These are phyloP conservation scores for Anaeromyces robustus DNA, from an alignment of 192 early-diverging fungal species.

Conservation along the genomic window DNA sequence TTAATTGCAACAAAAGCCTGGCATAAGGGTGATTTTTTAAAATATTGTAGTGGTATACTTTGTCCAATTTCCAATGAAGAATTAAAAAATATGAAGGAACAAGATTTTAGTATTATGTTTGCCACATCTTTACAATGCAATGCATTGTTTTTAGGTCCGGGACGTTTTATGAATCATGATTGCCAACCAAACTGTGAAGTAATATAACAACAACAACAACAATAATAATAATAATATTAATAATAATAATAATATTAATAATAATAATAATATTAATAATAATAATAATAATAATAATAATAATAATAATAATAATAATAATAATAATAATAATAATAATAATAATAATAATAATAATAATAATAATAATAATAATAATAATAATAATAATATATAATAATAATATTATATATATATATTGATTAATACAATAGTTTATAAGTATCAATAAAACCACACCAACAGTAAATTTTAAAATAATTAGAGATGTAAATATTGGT, in stretches of 20 bases:
- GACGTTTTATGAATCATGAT: not conserved
- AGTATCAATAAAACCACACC: not conserved
- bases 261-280: too few species aligned
- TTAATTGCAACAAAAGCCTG: not conserved
- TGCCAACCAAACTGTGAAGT: not conserved
- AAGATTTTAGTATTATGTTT: not conserved
- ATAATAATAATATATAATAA: too few species aligned
- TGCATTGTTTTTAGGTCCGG: not conserved
- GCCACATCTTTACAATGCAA: not conserved
- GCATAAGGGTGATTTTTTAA: not conserved
- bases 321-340: too few species aligned
- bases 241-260: too few species aligned
- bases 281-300: not conserved
- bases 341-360: not conserved
- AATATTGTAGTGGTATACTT: not conserved
- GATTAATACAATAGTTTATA: not conserved
- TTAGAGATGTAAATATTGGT: constrained; percentile 38
- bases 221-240: too few species aligned
- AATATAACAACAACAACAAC: not conserved
- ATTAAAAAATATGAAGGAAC: not conserved
- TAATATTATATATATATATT: not conserved
- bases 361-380: too few species aligned
- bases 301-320: not conserved
- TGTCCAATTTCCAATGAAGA: not conserved
- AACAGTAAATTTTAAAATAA: constrained; percentile 43